Percentiles rank a stretch among this genome's conserved stretches.
These are phyloP conservation scores for Poronia punctata DNA, from an alignment of 495 filamentous ascomycete species.

Conservation along the genomic window DNA sequence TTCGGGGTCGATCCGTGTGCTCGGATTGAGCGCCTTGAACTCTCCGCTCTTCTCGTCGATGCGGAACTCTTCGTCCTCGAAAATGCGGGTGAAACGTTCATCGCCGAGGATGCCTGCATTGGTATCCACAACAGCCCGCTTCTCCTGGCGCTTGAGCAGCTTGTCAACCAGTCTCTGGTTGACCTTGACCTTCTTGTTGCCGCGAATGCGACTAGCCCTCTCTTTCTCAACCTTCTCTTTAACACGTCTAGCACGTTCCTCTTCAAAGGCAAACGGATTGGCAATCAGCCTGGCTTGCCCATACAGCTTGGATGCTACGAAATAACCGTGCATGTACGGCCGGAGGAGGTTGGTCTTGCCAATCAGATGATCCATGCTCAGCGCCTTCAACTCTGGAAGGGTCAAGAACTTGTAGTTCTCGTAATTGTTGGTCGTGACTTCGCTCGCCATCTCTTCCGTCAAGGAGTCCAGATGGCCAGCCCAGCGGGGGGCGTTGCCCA, in stretches of 20 bases:
- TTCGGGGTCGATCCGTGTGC: slow-evolving; percentile 43
- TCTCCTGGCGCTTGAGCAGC: slow-evolving; percentile 72
- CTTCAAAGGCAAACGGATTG: slow-evolving; percentile 87
- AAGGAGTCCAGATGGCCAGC: slow-evolving; percentile 94
- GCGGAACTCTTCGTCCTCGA: slow-evolving; percentile 87
- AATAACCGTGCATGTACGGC: slow-evolving; percentile 98
- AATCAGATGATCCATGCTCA: slow-evolving; percentile 80
- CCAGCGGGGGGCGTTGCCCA: slow-evolving; percentile 85
- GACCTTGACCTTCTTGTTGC: slow-evolving; percentile 86
- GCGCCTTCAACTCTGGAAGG: slow-evolving; percentile 64
- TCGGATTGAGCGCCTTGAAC: slow-evolving; percentile 82
- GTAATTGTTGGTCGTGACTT: slow-evolving; percentile 67
- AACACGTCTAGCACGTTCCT: slow-evolving; percentile 77
- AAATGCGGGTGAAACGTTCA: slow-evolving; percentile 77
- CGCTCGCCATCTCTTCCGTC: slow-evolving; percentile 96
- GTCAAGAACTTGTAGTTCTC: slow-evolving; percentile 99
- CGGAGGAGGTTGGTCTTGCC: slow-evolving; percentile 79
- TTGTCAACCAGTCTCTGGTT: slow-evolving; percentile 82
- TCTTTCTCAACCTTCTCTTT: slow-evolving; percentile 94
- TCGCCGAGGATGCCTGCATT: slow-evolving; percentile 64
- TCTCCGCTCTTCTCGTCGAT: slow-evolving; percentile 87
- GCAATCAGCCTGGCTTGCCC: slow-evolving; percentile 89
- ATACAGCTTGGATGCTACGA: slow-evolving; percentile 85
- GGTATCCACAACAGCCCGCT: slow-evolving; percentile 60
- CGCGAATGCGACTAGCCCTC: slow-evolving; percentile 81